Percentiles rank a stretch among this genome's conserved stretches.
Evolutionary conservation across 805 yeast genomes (phyloP).

Genomic region (Torulaspora delbrueckii): DNA sequence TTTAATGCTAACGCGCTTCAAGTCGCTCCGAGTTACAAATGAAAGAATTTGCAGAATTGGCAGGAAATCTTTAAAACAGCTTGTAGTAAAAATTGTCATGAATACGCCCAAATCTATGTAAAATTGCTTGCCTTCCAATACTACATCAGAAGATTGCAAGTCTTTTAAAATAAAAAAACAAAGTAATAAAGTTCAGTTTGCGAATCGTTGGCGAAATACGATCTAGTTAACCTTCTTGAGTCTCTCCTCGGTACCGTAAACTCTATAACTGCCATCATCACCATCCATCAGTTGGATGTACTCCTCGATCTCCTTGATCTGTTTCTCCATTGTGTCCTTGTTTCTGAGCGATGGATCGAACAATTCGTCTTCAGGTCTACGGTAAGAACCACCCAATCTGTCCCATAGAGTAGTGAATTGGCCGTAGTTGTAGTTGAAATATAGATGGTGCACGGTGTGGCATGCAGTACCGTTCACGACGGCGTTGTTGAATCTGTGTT

Average conservation of each 20-base stretch:
- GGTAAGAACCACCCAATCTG: slow-evolving; percentile 87
- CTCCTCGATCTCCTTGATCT: slow-evolving; percentile 67
- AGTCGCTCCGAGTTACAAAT: not conserved
- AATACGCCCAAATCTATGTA: slow-evolving; percentile 4
- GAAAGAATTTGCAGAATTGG: not conserved
- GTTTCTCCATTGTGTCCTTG: slow-evolving; percentile 61
- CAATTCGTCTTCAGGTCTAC: slow-evolving; percentile 84
- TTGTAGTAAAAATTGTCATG: slow-evolving; percentile 4
- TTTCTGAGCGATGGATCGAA: slow-evolving; percentile 61
- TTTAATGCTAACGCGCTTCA: not conserved
- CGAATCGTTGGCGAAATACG: not conserved
- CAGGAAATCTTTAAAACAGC: not conserved
- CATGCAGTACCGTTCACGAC: slow-evolving; percentile 97
- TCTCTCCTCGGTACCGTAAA: slow-evolving; percentile 52
- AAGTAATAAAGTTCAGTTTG: not conserved
- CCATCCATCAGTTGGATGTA: slow-evolving; percentile 82
- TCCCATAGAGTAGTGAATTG: slow-evolving; percentile 99
- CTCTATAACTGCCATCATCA: slow-evolving; percentile 64
- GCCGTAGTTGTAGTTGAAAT: slow-evolving; percentile 97
- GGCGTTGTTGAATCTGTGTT: slow-evolving; percentile 88
- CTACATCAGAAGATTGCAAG: not conserved
- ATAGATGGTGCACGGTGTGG: slow-evolving; percentile 93
- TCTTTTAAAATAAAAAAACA: not conserved
- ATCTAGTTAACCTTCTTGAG: slow-evolving; percentile 16
- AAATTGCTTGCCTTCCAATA: not conserved